phyloP scores from a whole-genome alignment of 2,329 filamentous ascomycete genomes.

The Fusarium denticulatum region DNA sequence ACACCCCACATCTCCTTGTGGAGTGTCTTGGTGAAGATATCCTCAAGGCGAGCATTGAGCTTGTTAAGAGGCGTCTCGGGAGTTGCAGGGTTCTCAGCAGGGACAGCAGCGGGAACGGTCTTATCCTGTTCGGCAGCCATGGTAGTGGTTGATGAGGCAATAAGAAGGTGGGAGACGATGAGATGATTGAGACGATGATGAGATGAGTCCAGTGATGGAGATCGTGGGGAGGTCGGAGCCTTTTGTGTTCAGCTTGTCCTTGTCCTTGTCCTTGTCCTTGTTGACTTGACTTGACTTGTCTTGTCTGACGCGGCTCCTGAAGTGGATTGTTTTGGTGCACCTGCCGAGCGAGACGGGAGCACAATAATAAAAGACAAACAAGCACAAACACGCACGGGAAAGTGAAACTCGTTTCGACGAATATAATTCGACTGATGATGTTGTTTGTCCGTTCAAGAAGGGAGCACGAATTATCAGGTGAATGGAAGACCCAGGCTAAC shows the following conservation, averaged over 20 bases:
- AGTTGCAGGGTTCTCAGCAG: slow-evolving; percentile 20
- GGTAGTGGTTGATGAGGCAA: slow-evolving; percentile 6
- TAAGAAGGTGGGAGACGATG: not conserved
- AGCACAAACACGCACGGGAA: slow-evolving; percentile 29
- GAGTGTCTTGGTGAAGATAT: slow-evolving; percentile 64
- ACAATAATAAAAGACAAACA: slow-evolving; percentile 4
- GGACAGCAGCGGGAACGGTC: slow-evolving; percentile 17
- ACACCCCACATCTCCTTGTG: slow-evolving; percentile 91
- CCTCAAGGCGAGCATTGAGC: slow-evolving; percentile 67
- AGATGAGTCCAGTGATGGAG: not conserved
- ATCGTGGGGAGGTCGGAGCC: not conserved
- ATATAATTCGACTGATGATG: not conserved
- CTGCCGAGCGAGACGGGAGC: slow-evolving; percentile 11
- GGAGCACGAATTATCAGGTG: not conserved
- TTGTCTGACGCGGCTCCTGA: slow-evolving; percentile 20
- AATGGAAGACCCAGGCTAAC: not conserved
- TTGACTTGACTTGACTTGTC: slow-evolving; percentile 14
- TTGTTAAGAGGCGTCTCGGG: slow-evolving; percentile 57
- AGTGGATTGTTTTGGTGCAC: slow-evolving; percentile 8
- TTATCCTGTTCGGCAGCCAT: slow-evolving; percentile 48
- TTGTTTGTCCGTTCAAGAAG: slow-evolving; percentile 5
- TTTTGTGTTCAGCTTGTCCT: slow-evolving; percentile 7
- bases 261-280: not conserved
- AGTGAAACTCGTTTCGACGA: slow-evolving; percentile 8
- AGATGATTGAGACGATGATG: not conserved